These are phyloP conservation scores for Sugiyamaella boreocaroliniensis DNA, from an alignment of 805 yeast genomes.

Conservation along the genomic window DNA sequence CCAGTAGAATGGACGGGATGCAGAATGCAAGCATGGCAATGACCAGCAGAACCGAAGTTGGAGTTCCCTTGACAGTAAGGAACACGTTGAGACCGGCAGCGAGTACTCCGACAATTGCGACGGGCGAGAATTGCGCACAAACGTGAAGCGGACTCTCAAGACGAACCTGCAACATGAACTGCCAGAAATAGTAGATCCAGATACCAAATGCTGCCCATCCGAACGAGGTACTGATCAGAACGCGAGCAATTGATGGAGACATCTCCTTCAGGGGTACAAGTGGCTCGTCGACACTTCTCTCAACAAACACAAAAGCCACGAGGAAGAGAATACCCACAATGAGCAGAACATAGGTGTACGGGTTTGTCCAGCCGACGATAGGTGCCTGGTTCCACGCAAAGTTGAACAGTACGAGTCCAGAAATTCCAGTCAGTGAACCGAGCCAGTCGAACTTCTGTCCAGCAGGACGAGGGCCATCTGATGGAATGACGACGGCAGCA, in stretches of 20 bases:
- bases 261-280: constrained; percentile 48
- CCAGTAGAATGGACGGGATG: constrained; percentile 47
- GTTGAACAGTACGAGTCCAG: constrained; percentile 55
- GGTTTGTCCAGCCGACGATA: constrained; percentile 54
- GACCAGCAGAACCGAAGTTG: constrained; percentile 4
- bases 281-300: constrained; percentile 43
- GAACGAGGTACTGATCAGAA: constrained; percentile 44
- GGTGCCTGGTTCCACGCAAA: constrained; percentile 75
- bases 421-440: constrained; percentile 53
- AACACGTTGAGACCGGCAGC: constrained; percentile 8
- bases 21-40: constrained; percentile 45
- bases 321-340: constrained; percentile 44
- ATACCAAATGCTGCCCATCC: constrained; percentile 81
- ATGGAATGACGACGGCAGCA: constrained; percentile 38
- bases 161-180: constrained; percentile 45
- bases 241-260: constrained; percentile 40
- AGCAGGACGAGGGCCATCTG: constrained; percentile 1
- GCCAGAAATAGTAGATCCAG: constrained; percentile 60
- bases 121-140: constrained; percentile 41
- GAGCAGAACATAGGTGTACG: constrained; percentile 52
- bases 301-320: constrained; percentile 43
- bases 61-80: constrained; percentile 1
- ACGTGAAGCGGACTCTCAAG: constrained; percentile 41
- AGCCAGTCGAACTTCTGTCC: constrained; percentile 37
- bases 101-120: constrained; percentile 4